Evolutionary conservation across 208 protist species (phyloP).

Genomic region (Novymonas esmeraldas): DNA sequence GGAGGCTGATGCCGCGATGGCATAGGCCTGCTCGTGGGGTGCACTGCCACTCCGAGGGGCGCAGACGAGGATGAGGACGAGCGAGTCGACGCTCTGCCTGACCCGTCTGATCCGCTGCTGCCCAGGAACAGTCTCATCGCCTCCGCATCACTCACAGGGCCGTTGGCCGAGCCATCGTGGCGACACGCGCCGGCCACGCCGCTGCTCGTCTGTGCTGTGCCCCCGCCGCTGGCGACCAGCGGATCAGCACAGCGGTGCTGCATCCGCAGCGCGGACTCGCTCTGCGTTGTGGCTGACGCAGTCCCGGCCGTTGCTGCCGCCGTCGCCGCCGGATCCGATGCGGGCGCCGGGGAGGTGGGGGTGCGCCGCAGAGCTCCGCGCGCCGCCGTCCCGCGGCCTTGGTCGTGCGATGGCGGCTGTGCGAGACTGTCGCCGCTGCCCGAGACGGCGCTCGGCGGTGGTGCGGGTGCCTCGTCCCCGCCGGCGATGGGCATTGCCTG

Average conservation of each 20-base stretch:
- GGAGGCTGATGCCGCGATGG: no score
- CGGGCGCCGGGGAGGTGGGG: not conserved
- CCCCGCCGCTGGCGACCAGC: not conserved
- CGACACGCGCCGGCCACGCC: not conserved
- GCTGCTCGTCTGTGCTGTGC: not conserved
- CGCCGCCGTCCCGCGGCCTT: no score
- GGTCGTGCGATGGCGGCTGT: not conserved
- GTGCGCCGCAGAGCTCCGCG: not conserved
- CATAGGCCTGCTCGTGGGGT: not conserved
- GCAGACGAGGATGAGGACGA: slow-evolving; percentile 14
- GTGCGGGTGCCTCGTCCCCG: slow-evolving; percentile 1
- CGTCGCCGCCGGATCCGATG: not conserved
- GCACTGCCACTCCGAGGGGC: not conserved
- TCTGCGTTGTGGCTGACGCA: not conserved
- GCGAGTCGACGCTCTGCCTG: slow-evolving; percentile 1
- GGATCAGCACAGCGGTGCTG: slow-evolving; percentile 17
- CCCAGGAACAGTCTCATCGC: slow-evolving; percentile 29
- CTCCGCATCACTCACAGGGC: slow-evolving; percentile 20
- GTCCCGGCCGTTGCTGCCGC: not conserved
- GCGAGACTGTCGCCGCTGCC: not conserved
- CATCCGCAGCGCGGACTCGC: slow-evolving; percentile 7
- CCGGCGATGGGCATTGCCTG: slow-evolving; percentile 16
- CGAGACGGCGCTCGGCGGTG: not conserved
- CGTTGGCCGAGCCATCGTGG: not conserved
- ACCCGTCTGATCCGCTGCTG: slow-evolving; percentile 6